Conservation (phyloP, 352 stramenopile genomes). For the Phytophthora hybrid region DNA sequence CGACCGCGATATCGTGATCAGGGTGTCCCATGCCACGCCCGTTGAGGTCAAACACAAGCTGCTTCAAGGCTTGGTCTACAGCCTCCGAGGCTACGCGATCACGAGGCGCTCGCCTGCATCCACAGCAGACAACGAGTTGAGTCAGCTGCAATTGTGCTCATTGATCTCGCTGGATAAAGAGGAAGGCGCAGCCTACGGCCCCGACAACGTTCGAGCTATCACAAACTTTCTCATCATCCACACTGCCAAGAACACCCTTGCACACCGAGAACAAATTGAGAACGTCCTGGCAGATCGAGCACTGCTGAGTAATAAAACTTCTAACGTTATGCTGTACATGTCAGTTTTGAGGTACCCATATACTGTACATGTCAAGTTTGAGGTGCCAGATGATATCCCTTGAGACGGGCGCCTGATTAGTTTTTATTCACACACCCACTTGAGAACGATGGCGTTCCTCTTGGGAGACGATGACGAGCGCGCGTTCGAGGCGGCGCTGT, state of each 20-base stretch:
- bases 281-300: slow-evolving; percentile 42
- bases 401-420: slow-evolving; percentile 25
- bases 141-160: slow-evolving; percentile 57
- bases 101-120: slow-evolving; percentile 44
- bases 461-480: slow-evolving; percentile 21
- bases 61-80: slow-evolving; percentile 40
- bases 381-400: background rate
- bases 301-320: background rate
- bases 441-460: slow-evolving; percentile 21
- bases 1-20: slow-evolving; percentile 68
- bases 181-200: slow-evolving; percentile 24
- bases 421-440: background rate
- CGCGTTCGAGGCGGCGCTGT: slow-evolving; percentile 32
- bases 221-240: slow-evolving; percentile 53
- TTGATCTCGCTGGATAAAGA: slow-evolving; percentile 55
- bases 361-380: too few relatives aligned
- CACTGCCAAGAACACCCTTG: slow-evolving; percentile 40
- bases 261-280: slow-evolving; percentile 52
- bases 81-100: slow-evolving; percentile 64
- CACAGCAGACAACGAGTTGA: slow-evolving; percentile 31
- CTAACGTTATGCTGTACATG: too few relatives aligned
- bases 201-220: slow-evolving; percentile 42
- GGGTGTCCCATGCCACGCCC: slow-evolving; percentile 53
- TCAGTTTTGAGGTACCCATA: too few relatives aligned
- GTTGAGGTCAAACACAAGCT: slow-evolving; percentile 59